Evolutionary conservation across 2,329 filamentous ascomycete genomes (phyloP).

Genomic region (Penicillium hesseltinei): DNA sequence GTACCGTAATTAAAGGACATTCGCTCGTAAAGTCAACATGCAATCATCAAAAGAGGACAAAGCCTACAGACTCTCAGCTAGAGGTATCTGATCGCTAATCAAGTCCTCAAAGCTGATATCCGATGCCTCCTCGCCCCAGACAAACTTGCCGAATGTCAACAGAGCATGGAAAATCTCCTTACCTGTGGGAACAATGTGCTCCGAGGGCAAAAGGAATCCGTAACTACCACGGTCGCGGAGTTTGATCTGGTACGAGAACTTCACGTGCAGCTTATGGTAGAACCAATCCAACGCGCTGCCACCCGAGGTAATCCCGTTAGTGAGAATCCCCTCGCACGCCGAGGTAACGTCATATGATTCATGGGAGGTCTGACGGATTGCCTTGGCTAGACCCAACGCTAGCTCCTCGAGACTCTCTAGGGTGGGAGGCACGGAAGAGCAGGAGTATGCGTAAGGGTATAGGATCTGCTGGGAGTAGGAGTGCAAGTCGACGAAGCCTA

Average conservation of each 20-base stretch:
- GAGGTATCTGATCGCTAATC: slow-evolving; percentile 9
- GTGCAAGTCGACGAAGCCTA: slow-evolving; percentile 87
- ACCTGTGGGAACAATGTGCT: slow-evolving; percentile 84
- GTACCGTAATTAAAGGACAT: background rate
- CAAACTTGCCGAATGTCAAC: slow-evolving; percentile 77
- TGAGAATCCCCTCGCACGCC: slow-evolving; percentile 78
- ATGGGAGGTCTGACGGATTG: slow-evolving; percentile 76
- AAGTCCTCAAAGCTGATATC: background rate
- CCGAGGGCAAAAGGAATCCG: slow-evolving; percentile 82
- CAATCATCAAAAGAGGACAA: slow-evolving; percentile 1
- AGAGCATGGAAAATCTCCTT: slow-evolving; percentile 82
- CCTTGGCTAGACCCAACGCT: slow-evolving; percentile 81
- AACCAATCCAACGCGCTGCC: slow-evolving; percentile 94
- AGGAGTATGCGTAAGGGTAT: slow-evolving; percentile 88
- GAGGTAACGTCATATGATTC: slow-evolving; percentile 75
- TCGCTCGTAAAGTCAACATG: slow-evolving; percentile 6
- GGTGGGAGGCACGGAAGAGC: slow-evolving; percentile 72
- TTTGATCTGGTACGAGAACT: slow-evolving; percentile 90
- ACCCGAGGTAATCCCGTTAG: slow-evolving; percentile 66
- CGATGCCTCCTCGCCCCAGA: slow-evolving; percentile 18
- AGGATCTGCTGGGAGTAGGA: slow-evolving; percentile 94
- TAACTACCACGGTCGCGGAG: slow-evolving; percentile 90
- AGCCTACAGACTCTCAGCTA: background rate
- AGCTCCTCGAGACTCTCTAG: slow-evolving; percentile 91
- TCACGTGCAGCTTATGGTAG: slow-evolving; percentile 79